phyloP scores from a whole-genome alignment of 2,329 filamentous ascomycete genomes.

The Didymella segeticola region DNA sequence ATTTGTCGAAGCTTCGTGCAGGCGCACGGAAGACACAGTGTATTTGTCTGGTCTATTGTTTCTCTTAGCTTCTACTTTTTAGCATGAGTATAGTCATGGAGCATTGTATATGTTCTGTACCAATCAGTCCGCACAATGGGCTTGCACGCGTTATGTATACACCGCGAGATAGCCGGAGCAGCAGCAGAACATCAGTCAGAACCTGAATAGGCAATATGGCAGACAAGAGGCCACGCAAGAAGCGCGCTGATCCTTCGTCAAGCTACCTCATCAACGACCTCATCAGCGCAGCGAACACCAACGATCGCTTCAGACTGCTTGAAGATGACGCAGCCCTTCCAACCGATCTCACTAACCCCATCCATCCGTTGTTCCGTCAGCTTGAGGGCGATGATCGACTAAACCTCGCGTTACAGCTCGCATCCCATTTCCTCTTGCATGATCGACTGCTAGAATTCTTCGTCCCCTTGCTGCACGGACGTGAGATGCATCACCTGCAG shows the following conservation, averaged over 20 bases:
- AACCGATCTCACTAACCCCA: constrained; percentile 34
- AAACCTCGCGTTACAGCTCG: constrained; percentile 37
- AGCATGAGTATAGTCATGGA: not conserved
- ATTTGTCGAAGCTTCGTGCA: not conserved
- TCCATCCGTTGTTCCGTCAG: constrained; percentile 42
- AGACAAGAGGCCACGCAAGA: not conserved
- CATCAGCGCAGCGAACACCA: constrained; percentile 32
- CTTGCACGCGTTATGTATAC: not conserved
- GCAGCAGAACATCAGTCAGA: not conserved
- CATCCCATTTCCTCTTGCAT: constrained; percentile 42
- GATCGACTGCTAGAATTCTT: constrained; percentile 42
- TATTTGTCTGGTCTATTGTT: constrained; percentile 2
- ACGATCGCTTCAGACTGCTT: constrained; percentile 42
- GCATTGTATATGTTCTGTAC: not conserved
- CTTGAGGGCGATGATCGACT: constrained; percentile 22
- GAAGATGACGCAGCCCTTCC: constrained; percentile 29
- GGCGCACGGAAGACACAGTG: not conserved
- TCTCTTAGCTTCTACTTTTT: not conserved
- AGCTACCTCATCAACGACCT: constrained; percentile 23
- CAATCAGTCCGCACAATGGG: not conserved
- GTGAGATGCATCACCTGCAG: constrained; percentile 15
- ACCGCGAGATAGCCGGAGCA: not conserved
- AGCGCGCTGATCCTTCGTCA: not conserved
- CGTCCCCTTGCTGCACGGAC: constrained; percentile 37
- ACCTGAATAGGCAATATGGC: not conserved